Evolutionary conservation across 148 eudicot species (phyloP).

Genomic region (Chenopodium quinoa): DNA sequence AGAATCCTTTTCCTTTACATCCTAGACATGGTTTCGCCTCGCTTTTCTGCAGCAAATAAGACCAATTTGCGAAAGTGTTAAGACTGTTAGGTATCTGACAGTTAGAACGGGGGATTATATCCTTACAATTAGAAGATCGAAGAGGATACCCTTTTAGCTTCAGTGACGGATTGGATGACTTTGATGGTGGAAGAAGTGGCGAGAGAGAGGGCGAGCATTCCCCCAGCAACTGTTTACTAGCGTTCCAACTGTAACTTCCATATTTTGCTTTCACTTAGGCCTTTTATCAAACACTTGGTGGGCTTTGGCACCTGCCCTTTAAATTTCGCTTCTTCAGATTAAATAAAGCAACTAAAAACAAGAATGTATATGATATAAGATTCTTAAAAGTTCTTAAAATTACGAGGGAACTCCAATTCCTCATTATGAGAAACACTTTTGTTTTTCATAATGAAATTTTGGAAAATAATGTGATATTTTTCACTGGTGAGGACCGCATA

Average conservation of each 20-base stretch:
- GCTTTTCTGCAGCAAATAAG: slow-evolving; percentile 28
- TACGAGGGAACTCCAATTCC: too few species aligned
- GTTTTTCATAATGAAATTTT: too few species aligned
- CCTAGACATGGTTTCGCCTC: slow-evolving; percentile 39
- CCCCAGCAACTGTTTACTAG: slow-evolving; percentile 32
- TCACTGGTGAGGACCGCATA: too few species aligned
- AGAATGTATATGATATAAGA: too few species aligned
- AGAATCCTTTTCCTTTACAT: slow-evolving; percentile 64
- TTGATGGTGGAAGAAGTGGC: slow-evolving; percentile 36
- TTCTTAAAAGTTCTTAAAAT: too few species aligned
- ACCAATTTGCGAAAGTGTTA: not conserved
- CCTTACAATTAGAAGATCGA: not conserved
- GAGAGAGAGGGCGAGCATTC: slow-evolving; percentile 32
- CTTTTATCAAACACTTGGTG: too few species aligned
- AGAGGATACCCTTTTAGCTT: slow-evolving; percentile 22
- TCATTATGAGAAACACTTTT: too few species aligned
- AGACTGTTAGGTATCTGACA: not conserved
- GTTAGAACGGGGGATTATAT: not conserved
- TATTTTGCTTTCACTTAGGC: not conserved
- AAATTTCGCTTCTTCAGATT: too few species aligned
- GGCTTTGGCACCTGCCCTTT: too few species aligned
- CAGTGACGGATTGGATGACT: slow-evolving; percentile 27
- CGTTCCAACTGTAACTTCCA: slow-evolving; percentile 30
- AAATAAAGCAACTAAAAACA: too few species aligned
- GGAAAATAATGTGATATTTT: too few species aligned